Evolutionary conservation across 1,284 basidiomycete genomes (phyloP), one percentile per base, ranked within the genome.

Genomic region (Pascua sp.): DNA sequence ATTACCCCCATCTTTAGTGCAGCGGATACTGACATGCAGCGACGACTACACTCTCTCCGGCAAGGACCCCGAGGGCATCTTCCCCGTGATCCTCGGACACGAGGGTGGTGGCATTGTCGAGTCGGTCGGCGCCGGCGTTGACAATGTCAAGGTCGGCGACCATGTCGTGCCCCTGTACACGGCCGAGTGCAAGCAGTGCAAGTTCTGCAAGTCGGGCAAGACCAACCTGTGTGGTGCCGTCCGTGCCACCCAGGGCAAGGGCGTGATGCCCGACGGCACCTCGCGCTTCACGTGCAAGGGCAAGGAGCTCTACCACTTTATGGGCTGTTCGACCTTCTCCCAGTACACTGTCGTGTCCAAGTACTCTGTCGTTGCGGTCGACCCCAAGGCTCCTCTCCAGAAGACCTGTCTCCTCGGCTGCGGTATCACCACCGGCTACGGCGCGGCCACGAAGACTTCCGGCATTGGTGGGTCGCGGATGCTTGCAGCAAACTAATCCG

Each of bases 271-370:
- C 18, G 93, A 98, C 75, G 86, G 85, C 56, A 88, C 87, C n/a
- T 84, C 82, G 59, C 89, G 95, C 52, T 99, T 99, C 86, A 88
- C 85, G 56, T 86, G 87, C 79, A 90, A 89, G 65, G 95, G 94
- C 49, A 81, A 96, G 77, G 82, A 87, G 52, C 83, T 99, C 64
- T 82, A 86, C 75, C 94, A 98, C 78, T 99, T 98, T 69, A 99
- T 98, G 96, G 95, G 95, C 48, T 91, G 89, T 18, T 97, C 94
- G 47, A 96, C 95, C 5, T 98, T 99, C 81, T 94, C 92, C 24
- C 94, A 98, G 77, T 99, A 98, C 82, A 98, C 96, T 11, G 96
- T 98, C 56, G 93, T 98, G 5, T 91, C 92, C 50, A 91, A 99
- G 70, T 93, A 93, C 61, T 98, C 94, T 39, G 90, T 99, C 18